A percentile compares a stretch with the other conserved stretches of the same genome.
phyloP scores from a whole-genome alignment of 768 basidiomycete species.

The Collybia mongolica region DNA sequence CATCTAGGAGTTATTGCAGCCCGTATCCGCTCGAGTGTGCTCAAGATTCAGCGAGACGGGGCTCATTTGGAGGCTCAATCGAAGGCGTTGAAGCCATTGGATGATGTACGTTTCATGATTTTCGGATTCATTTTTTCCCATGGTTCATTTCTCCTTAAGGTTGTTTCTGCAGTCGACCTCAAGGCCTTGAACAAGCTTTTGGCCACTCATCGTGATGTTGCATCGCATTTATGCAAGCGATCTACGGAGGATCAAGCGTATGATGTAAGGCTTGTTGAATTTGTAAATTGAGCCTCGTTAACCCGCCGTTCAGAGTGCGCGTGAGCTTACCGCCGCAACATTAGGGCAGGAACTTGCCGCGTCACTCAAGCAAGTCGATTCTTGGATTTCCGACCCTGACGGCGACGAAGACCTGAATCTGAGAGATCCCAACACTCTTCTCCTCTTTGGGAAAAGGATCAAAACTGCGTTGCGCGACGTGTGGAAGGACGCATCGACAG shows the following conservation, averaged over 20 bases:
- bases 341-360: slow-evolving; percentile 84
- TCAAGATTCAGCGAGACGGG: slow-evolving; percentile 41
- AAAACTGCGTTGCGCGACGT: slow-evolving; percentile 66
- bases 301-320: slow-evolving; percentile 60
- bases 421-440: slow-evolving; percentile 39
- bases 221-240: slow-evolving; percentile 64
- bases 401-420: slow-evolving; percentile 43
- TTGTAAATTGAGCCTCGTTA: slow-evolving; percentile 1
- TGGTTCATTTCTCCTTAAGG: slow-evolving; percentile 29
- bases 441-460: slow-evolving; percentile 52
- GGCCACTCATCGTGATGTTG: slow-evolving; percentile 62
- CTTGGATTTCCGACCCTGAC: slow-evolving; percentile 45
- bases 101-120: slow-evolving; percentile 53
- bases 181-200: slow-evolving; percentile 58
- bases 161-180: slow-evolving; percentile 47
- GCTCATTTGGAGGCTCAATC: slow-evolving; percentile 25
- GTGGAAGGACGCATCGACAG: slow-evolving; percentile 67
- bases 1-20: slow-evolving; percentile 94
- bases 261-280: slow-evolving; percentile 49
- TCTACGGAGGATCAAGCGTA: slow-evolving; percentile 80
- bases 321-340: slow-evolving; percentile 75
- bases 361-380: slow-evolving; percentile 58
- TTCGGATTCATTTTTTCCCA: neutral
- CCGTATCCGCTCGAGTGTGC: slow-evolving; percentile 60
- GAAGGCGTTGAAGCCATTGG: slow-evolving; percentile 55